These are phyloP conservation scores for Penicillium parvum DNA, from an alignment of 495 filamentous ascomycete genomes.

Conservation along the genomic window DNA sequence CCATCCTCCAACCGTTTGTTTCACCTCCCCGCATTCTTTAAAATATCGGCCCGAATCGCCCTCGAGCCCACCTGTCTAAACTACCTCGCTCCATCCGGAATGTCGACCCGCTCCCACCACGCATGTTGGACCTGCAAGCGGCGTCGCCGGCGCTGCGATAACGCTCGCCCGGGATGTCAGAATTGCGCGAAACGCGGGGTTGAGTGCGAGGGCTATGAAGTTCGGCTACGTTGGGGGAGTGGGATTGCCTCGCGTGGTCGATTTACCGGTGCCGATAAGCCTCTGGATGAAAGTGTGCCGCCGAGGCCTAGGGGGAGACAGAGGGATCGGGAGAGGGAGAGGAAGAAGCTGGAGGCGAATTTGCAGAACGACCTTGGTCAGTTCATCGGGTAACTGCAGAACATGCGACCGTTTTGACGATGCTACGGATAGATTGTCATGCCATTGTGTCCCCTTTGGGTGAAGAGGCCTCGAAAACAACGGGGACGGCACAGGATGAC, in stretches of 20 bases:
- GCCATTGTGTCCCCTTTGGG: not conserved
- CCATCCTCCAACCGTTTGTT: constrained; percentile 1
- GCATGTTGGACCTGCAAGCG: constrained; percentile 40
- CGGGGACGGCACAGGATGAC: constrained; percentile 11
- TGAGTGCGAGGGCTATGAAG: constrained; percentile 33
- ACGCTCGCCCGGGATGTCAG: constrained; percentile 22
- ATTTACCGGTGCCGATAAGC: constrained; percentile 33
- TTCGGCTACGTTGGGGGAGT: constrained; percentile 32
- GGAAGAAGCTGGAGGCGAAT: constrained; percentile 3
- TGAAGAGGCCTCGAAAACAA: not conserved
- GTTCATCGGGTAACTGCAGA: too few relatives aligned
- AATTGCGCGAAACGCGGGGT: constrained; percentile 26
- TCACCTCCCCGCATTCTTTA: constrained; percentile 17
- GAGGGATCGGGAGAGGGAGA: constrained; percentile 28
- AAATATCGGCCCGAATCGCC: not conserved
- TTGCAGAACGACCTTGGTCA: not conserved
- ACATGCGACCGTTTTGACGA: not conserved
- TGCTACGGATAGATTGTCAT: not conserved
- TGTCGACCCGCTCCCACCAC: constrained; percentile 35
- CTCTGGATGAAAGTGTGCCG: constrained; percentile 22
- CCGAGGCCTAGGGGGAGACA: constrained; percentile 24
- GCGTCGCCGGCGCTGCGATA: constrained; percentile 32
- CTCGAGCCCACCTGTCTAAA: not conserved
- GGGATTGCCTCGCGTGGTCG: constrained; percentile 36
- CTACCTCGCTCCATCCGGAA: constrained; percentile 15